Base-by-base conservation (phyloP, 768 basidiomycete genomes). In the Leccinum broughii region DNA sequence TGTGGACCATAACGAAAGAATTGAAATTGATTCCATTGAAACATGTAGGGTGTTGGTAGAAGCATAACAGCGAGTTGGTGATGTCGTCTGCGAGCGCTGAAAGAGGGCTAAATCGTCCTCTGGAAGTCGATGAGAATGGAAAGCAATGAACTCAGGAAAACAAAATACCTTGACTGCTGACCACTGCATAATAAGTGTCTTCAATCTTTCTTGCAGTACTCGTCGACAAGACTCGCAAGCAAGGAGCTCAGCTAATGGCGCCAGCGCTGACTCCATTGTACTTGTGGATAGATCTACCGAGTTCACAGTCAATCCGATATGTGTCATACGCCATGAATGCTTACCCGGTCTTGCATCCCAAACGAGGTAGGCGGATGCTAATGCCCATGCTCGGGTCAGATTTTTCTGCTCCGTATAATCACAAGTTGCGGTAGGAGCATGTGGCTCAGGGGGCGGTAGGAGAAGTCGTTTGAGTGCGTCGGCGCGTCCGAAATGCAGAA, bases 281-380 rank as follows among this genome's bases (percentile, higher is more conserved):
- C 79, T 82, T 37, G 85, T 86, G 20, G 90, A 89, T n/a, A 92
- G 69, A 71, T 92, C 90, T 92, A 64, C 15, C 46, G 10, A 17
- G 26, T 20, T n/a, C 54, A 10, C 14, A 37, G 51, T 67, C 26
- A 67, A 48, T 24, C 28, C 41, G 9, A 41, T 17, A 51, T 52
- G 11, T 48, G 4, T 55, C 39, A n/a, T 30, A n/a, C 3, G 39
- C 26, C 17, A 28, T 4, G 52, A 20, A 17, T 72, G 20, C 81
- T 60, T 68, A 91, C 89, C 90, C 64, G 90, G 88, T 58, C 89
- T 79, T 37, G 88, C 88, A 72, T 92, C 90, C 90, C 90, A 92
- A 10, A 88, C 88, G 7, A 93, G 81, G 74, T 92, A 92, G 11
- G 90, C 90, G 2, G 87, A 85, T 24, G 91, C 90, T 34, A 93